Percentiles rank a stretch among this genome's conserved stretches.
Conservation (phyloP, 192 early-diverging fungal species). For the Coemansia sp. region DNA sequence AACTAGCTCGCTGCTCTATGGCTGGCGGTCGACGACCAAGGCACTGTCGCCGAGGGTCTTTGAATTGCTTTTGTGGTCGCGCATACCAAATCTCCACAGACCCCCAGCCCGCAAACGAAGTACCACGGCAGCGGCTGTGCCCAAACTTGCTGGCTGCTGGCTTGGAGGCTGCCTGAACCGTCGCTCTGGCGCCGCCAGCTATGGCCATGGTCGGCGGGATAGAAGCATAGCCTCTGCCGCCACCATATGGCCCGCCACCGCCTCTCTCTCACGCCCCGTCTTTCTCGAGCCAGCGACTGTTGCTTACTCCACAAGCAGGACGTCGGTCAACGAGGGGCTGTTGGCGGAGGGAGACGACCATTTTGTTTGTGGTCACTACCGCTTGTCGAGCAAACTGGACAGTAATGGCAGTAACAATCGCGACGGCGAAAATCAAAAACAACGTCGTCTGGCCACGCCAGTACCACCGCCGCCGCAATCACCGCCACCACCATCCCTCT, state of each 20-base stretch:
- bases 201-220: not conserved
- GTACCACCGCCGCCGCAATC: not conserved
- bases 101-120: not conserved
- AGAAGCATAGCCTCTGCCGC: not conserved
- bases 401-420: constrained; percentile 1
- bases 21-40: constrained; percentile 14
- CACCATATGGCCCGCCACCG: constrained; percentile 2
- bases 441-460: not conserved
- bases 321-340: not conserved
- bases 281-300: not conserved
- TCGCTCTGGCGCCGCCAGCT: not conserved
- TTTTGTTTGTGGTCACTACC: no score
- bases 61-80: constrained; percentile 14
- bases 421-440: not conserved
- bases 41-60: constrained; percentile 25
- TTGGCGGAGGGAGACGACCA: not conserved
- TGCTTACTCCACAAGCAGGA: not conserved
- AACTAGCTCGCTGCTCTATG: constrained; percentile 10
- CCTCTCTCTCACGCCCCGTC: not conserved
- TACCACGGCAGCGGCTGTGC: not conserved
- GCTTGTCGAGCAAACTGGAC: not conserved
- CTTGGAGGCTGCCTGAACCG: not conserved
- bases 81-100: not conserved
- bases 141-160: no score
- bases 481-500: not conserved